Conservation (phyloP, 306 rosid genomes). For the Corylus heterophylla region DNA sequence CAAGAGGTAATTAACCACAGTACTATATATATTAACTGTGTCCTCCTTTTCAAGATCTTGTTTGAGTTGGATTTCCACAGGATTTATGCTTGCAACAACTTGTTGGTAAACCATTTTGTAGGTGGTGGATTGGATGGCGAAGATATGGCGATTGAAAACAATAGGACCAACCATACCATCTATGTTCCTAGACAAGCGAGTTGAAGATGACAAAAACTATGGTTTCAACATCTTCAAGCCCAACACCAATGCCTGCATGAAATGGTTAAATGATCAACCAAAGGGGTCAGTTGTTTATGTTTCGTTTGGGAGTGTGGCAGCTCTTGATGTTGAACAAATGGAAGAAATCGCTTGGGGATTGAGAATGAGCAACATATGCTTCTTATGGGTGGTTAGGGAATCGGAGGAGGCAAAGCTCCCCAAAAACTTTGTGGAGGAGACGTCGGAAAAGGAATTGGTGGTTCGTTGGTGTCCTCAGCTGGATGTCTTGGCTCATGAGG, state of each 20-base stretch:
- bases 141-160: slow-evolving; percentile 43
- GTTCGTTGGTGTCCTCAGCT: slow-evolving; percentile 4
- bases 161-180: slow-evolving; percentile 67
- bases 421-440: slow-evolving; percentile 7
- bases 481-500: not conserved
- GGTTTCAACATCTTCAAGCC: slow-evolving; percentile 35
- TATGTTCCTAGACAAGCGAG: slow-evolving; percentile 39
- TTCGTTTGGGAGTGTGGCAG: not conserved
- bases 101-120: not conserved
- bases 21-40: too few relatives aligned
- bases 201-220: slow-evolving; percentile 45
- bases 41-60: not conserved
- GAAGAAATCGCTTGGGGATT: slow-evolving; percentile 6
- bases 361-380: not conserved
- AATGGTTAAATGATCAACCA: slow-evolving; percentile 38
- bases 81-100: too few relatives aligned
- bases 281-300: not conserved
- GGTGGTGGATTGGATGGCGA: slow-evolving; percentile 58
- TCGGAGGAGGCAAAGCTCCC: slow-evolving; percentile 8
- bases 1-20: slow-evolving; percentile 36
- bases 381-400: slow-evolving; percentile 2
- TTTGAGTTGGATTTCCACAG: too few relatives aligned
- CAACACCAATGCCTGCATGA: slow-evolving; percentile 24
- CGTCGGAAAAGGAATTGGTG: not conserved
- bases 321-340: not conserved